Conservation (phyloP, 2,329 filamentous ascomycete genomes). For the Colletotrichum tropicicola region DNA sequence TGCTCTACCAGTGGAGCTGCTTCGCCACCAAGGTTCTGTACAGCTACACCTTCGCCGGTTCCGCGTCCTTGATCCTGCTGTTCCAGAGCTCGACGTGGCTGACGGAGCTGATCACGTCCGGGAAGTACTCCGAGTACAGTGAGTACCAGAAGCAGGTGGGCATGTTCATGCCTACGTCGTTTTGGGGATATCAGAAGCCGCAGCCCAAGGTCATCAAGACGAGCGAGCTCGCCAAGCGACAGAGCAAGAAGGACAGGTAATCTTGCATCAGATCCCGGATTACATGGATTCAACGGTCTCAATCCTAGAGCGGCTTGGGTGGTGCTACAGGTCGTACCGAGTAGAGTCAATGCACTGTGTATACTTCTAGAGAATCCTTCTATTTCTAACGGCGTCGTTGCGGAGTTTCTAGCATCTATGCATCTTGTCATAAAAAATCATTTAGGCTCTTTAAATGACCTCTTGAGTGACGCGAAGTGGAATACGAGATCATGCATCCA, state of each 20-base stretch:
- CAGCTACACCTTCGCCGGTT: conserved; percentile 82
- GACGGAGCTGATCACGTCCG: conserved; percentile 81
- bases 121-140: conserved; percentile 89
- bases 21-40: conserved; percentile 74
- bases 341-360: conserved; percentile 11
- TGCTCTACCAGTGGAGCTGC: conserved; percentile 89
- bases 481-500: conserved; percentile 1
- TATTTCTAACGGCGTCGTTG: conserved; percentile 5
- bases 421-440: conserved; percentile 10
- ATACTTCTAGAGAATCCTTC: conserved; percentile 11
- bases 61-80: conserved; percentile 75
- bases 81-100: conserved; percentile 92
- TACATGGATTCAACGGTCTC: no score
- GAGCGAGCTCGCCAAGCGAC: conserved; percentile 58
- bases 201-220: conserved; percentile 58
- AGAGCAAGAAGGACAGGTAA: conserved; percentile 49
- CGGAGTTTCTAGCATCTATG: conserved; percentile 6
- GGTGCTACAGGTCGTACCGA: background rate
- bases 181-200: conserved; percentile 53
- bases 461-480: background rate
- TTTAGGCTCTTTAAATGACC: no score
- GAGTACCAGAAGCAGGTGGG: conserved; percentile 85
- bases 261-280: no score
- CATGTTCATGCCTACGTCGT: conserved; percentile 77
- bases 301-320: conserved; percentile 32